Percentiles rank a stretch among this genome's conserved stretches.
These are phyloP conservation scores for Heliosperma pusillum DNA, from an alignment of 148 eudicot genomes.

Conservation along the genomic window DNA sequence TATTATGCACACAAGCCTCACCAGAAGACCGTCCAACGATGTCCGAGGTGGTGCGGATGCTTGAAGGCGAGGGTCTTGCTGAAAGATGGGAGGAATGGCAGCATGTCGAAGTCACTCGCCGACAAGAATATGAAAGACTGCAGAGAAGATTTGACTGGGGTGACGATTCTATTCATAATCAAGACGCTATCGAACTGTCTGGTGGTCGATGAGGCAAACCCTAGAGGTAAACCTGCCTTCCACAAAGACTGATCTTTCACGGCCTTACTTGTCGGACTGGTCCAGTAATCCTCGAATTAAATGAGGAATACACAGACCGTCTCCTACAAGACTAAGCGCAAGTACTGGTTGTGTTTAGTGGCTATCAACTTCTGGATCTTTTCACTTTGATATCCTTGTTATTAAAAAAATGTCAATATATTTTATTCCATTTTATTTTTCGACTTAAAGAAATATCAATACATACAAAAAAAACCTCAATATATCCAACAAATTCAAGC, in stretches of 20 bases:
- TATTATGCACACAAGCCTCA: slow-evolving; percentile 75
- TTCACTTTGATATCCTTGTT: no score
- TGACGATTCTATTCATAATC: slow-evolving; percentile 64
- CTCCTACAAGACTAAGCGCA: no score
- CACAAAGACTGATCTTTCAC: background rate
- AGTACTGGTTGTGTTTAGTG: no score
- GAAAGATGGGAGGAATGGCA: slow-evolving; percentile 98
- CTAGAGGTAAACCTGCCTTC: slow-evolving; percentile 10
- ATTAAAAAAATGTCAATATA: no score
- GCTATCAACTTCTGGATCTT: no score
- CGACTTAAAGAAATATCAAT: background rate
- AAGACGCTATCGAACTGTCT: slow-evolving; percentile 78
- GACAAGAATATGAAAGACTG: slow-evolving; percentile 69
- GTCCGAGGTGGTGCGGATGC: slow-evolving; percentile 94
- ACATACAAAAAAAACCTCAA: background rate
- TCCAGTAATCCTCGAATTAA: no score
- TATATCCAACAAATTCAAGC: background rate
- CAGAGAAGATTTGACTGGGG: slow-evolving; percentile 86
- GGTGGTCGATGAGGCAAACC: slow-evolving; percentile 58
- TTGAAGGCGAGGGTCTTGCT: slow-evolving; percentile 94
- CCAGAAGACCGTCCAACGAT: slow-evolving; percentile 89
- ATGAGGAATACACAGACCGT: no score
- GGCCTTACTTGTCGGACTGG: no score
- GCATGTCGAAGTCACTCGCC: slow-evolving; percentile 62
- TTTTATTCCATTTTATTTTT: background rate